phyloP scores from a whole-genome alignment of 495 filamentous ascomycete genomes.

The Polyplosphaeria fusca region DNA sequence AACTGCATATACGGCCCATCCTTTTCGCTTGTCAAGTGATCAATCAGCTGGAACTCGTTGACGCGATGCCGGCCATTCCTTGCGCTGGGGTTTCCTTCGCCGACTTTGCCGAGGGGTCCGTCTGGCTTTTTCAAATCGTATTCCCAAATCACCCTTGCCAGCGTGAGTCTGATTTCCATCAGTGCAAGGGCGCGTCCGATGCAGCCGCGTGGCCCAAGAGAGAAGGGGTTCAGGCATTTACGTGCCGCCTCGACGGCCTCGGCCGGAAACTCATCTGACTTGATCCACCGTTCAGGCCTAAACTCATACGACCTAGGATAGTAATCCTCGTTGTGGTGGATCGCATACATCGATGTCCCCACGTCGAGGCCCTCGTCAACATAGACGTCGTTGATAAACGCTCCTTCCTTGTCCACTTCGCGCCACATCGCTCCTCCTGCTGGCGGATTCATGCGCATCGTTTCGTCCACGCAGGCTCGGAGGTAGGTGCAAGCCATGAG shows the following conservation, averaged over 20 bases:
- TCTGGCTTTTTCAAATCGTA: conserved; percentile 17
- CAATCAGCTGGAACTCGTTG: conserved; percentile 17
- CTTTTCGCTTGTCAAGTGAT: conserved; percentile 16
- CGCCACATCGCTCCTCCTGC: conserved; percentile 27
- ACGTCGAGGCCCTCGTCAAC: conserved; percentile 33
- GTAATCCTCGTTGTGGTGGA: conserved; percentile 37
- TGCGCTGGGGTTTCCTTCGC: not conserved
- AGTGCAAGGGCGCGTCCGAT: conserved; percentile 20
- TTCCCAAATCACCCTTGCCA: conserved; percentile 14
- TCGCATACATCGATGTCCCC: conserved; percentile 32
- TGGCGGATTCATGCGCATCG: conserved; percentile 36
- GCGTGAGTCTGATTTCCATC: conserved; percentile 18
- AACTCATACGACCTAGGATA: conserved; percentile 29
- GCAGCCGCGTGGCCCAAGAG: conserved; percentile 10
- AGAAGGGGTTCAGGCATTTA: conserved; percentile 18
- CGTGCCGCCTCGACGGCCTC: conserved; percentile 35
- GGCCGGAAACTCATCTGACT: conserved; percentile 23
- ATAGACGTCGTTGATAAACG: conserved; percentile 15
- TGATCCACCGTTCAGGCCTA: conserved; percentile 35
- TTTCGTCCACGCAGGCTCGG: conserved; percentile 32
- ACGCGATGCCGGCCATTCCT: conserved; percentile 17
- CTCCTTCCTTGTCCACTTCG: conserved; percentile 24
- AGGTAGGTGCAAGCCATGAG: conserved; percentile 39
- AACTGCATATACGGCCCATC: conserved; percentile 16
- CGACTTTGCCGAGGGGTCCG: not conserved